These are phyloP conservation scores for Amanita phalloides DNA, from an alignment of 768 basidiomycete genomes.

Conservation along the genomic window DNA sequence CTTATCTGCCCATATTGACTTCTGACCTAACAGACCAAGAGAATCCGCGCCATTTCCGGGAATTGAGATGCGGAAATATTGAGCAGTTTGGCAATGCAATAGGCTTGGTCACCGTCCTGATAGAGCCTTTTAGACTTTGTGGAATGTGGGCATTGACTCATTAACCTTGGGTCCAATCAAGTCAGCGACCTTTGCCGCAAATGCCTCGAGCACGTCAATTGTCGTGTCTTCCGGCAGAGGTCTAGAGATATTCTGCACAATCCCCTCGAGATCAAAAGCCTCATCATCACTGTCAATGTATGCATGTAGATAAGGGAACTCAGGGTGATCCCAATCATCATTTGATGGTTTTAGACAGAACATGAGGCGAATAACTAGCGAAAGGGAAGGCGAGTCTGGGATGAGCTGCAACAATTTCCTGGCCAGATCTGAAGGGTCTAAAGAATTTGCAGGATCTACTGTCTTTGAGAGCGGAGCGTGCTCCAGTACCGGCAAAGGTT, in stretches of 20 bases:
- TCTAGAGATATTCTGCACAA: conserved; percentile 39
- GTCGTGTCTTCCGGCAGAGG: conserved; percentile 51
- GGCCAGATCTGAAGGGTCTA: conserved; percentile 54
- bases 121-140: not conserved
- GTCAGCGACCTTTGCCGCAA: conserved; percentile 46
- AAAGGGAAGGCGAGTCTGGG: conserved; percentile 50
- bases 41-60: conserved; percentile 40
- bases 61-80: conserved; percentile 58
- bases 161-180: conserved; percentile 49
- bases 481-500: conserved; percentile 21
- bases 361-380: conserved; percentile 60
- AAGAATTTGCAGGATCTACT: conserved; percentile 49
- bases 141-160: not conserved
- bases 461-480: conserved; percentile 33
- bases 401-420: conserved; percentile 50
- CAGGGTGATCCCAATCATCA: conserved; percentile 72
- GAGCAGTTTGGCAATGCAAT: conserved; percentile 51
- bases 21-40: conserved; percentile 23
- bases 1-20: not conserved
- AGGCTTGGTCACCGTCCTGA: conserved; percentile 46
- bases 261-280: conserved; percentile 47
- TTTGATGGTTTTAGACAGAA: conserved; percentile 70
- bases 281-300: conserved; percentile 41
- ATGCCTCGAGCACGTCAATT: conserved; percentile 36
- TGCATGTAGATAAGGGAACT: conserved; percentile 62